Base-by-base conservation (phyloP, 2,329 filamentous ascomycete genomes). In the Penicillium sp. region DNA sequence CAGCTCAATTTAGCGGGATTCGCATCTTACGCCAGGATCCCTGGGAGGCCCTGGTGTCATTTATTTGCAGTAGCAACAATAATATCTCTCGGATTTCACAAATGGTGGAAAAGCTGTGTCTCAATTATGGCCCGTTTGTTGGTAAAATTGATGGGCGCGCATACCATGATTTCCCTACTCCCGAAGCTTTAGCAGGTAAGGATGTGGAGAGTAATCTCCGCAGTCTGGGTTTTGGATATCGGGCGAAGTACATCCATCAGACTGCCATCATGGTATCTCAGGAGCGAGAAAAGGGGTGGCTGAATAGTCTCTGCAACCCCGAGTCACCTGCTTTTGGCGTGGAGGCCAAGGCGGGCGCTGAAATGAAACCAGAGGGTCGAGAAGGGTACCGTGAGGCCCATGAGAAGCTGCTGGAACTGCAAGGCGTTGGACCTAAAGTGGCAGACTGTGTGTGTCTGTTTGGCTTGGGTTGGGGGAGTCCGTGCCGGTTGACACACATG, bases 1-100 rank as follows among this genome's bases (percentile, higher is more conserved):
- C 93, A 0, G 85, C 87, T 0, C 83, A 85, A 46, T 98, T 98
- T 66, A 85, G 85, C 0, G 93, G 94, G 10, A 86, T 98, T 46
- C 84, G 93, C 18, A 96, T 98, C 55, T 73, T 98, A 36, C 87
- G 85, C 59, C 93, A 98, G 71, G 90, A 96, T 73, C 84, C 91
- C 1, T 98, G 94, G 93, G 93, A 98, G 69, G 84, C 93, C 0
- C 75, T 98, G 18, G 76, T 98, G 20, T 85, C 86, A 46, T 98
- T 98, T 69, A 98, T 98, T 54, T 98, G 93, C 76, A 96, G 90
- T 69, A 95, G 89, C 70, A 98, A 98, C 71, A 98, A 98, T 72
- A 96, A 98, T 65, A 98, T 98, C 50, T 79, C 84, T 2, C 82
- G 93, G 31, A 98, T 98, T 65, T 91, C 87, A 4, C 87, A 94